Conservation (phyloP, 768 basidiomycete genomes). For the Lactarius tabidus region DNA sequence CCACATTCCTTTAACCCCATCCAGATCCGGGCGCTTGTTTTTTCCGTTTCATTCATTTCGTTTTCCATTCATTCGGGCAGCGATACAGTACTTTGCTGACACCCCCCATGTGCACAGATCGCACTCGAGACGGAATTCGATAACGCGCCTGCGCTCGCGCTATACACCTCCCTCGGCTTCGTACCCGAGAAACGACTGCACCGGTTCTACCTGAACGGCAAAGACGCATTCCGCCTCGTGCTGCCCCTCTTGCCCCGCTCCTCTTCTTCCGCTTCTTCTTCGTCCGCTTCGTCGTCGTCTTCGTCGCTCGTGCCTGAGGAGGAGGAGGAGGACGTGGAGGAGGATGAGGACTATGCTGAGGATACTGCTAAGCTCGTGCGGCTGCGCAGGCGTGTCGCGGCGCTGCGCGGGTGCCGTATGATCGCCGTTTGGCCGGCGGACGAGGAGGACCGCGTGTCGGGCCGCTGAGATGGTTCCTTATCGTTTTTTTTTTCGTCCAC, state of each 20-base stretch:
- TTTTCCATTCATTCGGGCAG: too few relatives aligned
- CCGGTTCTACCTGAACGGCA: conserved; percentile 95
- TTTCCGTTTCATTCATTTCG: neutral
- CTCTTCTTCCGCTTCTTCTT: neutral
- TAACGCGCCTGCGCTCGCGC: conserved; percentile 78
- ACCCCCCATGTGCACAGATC: conserved; percentile 40
- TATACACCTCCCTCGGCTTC: conserved; percentile 93
- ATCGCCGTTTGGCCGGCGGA: conserved; percentile 25
- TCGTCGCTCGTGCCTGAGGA: neutral
- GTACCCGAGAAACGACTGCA: conserved; percentile 92
- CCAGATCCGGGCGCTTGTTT: neutral
- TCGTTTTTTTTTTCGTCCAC: too few relatives aligned
- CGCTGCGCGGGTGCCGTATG: conserved; percentile 23
- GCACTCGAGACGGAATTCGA: conserved; percentile 96
- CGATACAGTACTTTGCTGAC: too few relatives aligned
- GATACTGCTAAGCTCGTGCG: conserved; percentile 17
- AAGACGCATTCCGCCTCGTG: conserved; percentile 88
- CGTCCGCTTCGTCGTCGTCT: neutral
- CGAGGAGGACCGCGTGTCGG: conserved; percentile 24
- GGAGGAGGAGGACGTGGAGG: neutral
- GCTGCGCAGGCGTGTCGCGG: conserved; percentile 20
- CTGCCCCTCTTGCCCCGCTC: conserved; percentile 40
- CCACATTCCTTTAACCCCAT: conserved; percentile 21
- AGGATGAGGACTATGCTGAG: neutral
- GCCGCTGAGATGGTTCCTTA: conserved; percentile 17